Evolutionary conservation across 257 asterid species (phyloP).

Genomic region (Solanum virginianum): DNA sequence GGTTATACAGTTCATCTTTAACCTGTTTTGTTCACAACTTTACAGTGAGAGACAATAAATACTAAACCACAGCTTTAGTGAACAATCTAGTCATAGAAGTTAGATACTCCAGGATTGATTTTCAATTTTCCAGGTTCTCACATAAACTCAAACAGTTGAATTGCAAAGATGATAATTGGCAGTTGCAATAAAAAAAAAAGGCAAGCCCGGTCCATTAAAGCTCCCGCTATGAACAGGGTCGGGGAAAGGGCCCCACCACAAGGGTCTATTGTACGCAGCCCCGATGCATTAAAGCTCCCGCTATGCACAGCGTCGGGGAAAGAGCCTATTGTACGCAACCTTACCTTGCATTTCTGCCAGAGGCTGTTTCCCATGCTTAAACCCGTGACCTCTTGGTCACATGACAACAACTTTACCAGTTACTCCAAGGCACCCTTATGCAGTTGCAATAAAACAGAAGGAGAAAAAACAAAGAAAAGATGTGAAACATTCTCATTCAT

Average conservation of each 20-base stretch:
- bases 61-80: not conserved
- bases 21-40: conserved; percentile 31
- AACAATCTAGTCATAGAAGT: not conserved
- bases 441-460: not conserved
- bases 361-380: no score
- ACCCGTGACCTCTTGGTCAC: no score
- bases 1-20: conserved; percentile 67
- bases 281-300: no score
- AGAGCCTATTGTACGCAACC: no score
- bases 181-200: not conserved
- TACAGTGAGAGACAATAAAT: not conserved
- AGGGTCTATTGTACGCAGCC: no score
- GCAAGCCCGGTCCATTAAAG: no score
- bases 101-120: not conserved
- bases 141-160: not conserved
- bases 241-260: no score
- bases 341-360: no score
- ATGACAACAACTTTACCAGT: no score
- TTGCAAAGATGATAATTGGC: not conserved
- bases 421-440: no score
- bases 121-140: not conserved
- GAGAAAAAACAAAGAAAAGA: not conserved
- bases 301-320: no score
- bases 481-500: not conserved
- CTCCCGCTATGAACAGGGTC: no score